These are phyloP conservation scores for Tricholoma flavovirens DNA, from an alignment of 768 basidiomycete species.

Conservation along the genomic window DNA sequence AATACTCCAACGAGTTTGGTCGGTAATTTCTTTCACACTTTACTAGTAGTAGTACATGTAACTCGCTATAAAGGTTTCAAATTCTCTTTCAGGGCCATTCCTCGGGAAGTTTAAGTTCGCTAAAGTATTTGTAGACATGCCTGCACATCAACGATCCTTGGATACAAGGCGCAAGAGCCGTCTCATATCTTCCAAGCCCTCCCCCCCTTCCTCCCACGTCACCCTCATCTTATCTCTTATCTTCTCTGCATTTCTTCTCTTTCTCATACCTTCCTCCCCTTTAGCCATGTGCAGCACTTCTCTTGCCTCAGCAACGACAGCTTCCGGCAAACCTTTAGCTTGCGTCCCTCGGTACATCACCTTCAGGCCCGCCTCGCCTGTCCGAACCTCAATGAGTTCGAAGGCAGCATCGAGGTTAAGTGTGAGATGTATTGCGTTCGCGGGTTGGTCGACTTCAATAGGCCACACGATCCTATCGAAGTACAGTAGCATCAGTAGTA, in stretches of 20 bases:
- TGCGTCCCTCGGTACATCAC: constrained; percentile 5
- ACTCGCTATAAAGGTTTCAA: no score
- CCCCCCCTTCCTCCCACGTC: neutral
- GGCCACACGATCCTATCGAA: constrained; percentile 19
- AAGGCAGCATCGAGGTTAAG: constrained; percentile 15
- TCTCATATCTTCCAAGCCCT: neutral
- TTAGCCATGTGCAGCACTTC: neutral
- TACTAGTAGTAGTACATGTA: no score
- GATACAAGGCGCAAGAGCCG: neutral
- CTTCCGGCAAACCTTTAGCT: constrained; percentile 11
- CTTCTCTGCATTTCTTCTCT: neutral
- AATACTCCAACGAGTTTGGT: no score
- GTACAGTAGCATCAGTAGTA: neutral
- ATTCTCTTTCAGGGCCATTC: no score
- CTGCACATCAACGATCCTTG: neutral
- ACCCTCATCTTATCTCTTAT: neutral
- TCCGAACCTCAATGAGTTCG: constrained; percentile 17
- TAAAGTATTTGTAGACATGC: no score
- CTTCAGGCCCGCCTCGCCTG: constrained; percentile 10
- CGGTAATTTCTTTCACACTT: no score
- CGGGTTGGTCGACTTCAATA: constrained; percentile 17
- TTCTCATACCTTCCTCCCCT: neutral
- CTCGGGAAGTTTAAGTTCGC: no score
- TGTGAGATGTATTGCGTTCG: constrained; percentile 10
- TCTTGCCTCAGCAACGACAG: constrained; percentile 12